Evolutionary conservation across 2,329 filamentous ascomycete genomes (phyloP).

Genomic region (Alternaria hordeiaustralica): DNA sequence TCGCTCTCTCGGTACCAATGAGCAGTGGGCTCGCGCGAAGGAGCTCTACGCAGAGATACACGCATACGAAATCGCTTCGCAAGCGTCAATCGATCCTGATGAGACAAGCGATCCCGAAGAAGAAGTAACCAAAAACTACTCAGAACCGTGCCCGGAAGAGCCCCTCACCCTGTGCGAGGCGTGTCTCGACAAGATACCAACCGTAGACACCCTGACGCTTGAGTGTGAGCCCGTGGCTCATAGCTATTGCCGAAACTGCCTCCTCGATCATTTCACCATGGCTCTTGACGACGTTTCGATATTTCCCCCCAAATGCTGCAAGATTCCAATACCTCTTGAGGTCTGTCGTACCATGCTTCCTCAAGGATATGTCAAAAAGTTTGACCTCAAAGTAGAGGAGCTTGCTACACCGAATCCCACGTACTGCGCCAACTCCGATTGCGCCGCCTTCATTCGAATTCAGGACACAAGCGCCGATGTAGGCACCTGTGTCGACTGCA

Average conservation of each 20-base stretch:
- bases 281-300: slow-evolving; percentile 19
- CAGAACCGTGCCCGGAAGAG: neutral
- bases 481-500: slow-evolving; percentile 18
- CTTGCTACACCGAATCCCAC: slow-evolving; percentile 24
- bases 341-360: slow-evolving; percentile 14
- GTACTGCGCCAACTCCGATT: slow-evolving; percentile 18
- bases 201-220: neutral
- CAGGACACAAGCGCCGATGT: slow-evolving; percentile 13
- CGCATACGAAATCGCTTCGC: neutral
- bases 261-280: slow-evolving; percentile 10
- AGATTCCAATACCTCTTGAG: slow-evolving; percentile 19
- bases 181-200: neutral
- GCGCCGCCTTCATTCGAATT: slow-evolving; percentile 17
- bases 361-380: slow-evolving; percentile 10
- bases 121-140: neutral
- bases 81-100: neutral
- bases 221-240: neutral
- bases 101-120: neutral
- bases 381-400: slow-evolving; percentile 24
- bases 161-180: neutral
- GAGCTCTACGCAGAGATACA: neutral
- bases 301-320: slow-evolving; percentile 35
- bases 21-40: neutral
- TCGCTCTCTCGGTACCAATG: neutral
- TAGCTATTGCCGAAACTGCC: neutral